phyloP scores from a whole-genome alignment of 352 stramenopile genomes.

The Phytophthora macrochlamydospora region DNA sequence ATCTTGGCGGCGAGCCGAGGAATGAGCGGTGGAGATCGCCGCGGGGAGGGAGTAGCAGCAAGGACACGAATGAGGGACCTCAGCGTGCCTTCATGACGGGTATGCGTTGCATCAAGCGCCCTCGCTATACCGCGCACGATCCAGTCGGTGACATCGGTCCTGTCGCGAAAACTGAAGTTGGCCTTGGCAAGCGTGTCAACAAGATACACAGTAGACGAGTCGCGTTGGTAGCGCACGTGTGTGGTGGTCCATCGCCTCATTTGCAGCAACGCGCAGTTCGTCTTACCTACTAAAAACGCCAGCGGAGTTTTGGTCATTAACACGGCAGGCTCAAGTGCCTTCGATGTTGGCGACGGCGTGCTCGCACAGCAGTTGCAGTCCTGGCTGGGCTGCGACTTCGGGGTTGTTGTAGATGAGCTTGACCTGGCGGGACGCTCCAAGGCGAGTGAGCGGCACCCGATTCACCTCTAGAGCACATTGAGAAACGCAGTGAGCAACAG shows the following conservation, averaged over 20 bases:
- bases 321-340: slow-evolving; percentile 37
- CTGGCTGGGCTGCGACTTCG: slow-evolving; percentile 31
- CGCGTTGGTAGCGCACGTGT: too few relatives aligned
- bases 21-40: neutral
- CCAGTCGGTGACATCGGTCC: neutral
- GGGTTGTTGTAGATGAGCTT: slow-evolving; percentile 67
- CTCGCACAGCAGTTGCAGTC: slow-evolving; percentile 60
- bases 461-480: slow-evolving; percentile 40
- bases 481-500: neutral
- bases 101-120: neutral
- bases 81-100: neutral
- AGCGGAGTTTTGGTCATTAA: too few relatives aligned
- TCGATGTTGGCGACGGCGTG: slow-evolving; percentile 61
- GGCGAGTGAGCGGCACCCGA: slow-evolving; percentile 54
- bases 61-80: neutral
- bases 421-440: slow-evolving; percentile 55
- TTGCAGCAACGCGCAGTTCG: too few relatives aligned
- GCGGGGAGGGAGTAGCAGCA: neutral
- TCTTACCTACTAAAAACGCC: too few relatives aligned
- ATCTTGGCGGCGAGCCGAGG: too few relatives aligned
- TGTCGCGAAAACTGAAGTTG: neutral
- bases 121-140: neutral
- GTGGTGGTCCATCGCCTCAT: too few relatives aligned
- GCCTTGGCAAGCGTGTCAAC: neutral
- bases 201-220: neutral